Conservation (phyloP, 495 filamentous ascomycete genomes). For the Penicillium egyptiacum region DNA sequence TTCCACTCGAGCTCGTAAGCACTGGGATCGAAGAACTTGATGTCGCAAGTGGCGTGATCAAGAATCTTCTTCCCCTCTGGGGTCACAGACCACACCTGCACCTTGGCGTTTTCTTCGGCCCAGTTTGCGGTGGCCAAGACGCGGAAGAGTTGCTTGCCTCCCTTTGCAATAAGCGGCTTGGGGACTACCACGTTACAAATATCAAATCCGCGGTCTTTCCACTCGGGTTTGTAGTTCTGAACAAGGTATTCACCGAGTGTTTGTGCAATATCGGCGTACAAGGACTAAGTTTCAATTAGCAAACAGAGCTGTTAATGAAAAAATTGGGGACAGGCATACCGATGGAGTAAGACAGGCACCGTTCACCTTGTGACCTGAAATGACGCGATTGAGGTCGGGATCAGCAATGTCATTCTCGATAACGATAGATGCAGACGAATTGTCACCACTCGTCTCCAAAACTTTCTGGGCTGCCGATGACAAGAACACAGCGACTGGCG, state of each 20-base stretch:
- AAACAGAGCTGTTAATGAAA: not conserved
- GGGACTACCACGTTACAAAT: conserved; percentile 64
- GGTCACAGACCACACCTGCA: conserved; percentile 45
- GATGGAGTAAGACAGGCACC: conserved; percentile 57
- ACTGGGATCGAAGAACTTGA: conserved; percentile 42
- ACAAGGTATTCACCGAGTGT: conserved; percentile 70
- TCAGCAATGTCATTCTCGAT: conserved; percentile 67
- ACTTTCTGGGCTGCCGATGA: conserved; percentile 50
- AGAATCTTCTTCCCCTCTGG: conserved; percentile 47
- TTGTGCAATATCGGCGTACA: conserved; percentile 78
- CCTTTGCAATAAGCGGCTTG: conserved; percentile 68
- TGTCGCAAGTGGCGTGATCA: conserved; percentile 51
- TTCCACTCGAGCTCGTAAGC: conserved; percentile 45
- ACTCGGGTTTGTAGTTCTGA: conserved; percentile 54
- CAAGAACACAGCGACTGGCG: conserved; percentile 39
- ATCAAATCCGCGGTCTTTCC: conserved; percentile 56
- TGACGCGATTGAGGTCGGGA: conserved; percentile 57
- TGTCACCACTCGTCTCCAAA: conserved; percentile 55
- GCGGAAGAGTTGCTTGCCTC: conserved; percentile 50
- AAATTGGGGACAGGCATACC: conserved; percentile 30
- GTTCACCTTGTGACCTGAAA: conserved; percentile 74
- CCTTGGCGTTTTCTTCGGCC: conserved; percentile 26
- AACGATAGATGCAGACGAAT: conserved; percentile 54
- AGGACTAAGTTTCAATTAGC: conserved; percentile 37
- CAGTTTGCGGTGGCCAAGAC: conserved; percentile 40